These are phyloP conservation scores for Saccharomycopsis oosterbeekiorum DNA, from an alignment of 805 yeast genomes.

Conservation along the genomic window DNA sequence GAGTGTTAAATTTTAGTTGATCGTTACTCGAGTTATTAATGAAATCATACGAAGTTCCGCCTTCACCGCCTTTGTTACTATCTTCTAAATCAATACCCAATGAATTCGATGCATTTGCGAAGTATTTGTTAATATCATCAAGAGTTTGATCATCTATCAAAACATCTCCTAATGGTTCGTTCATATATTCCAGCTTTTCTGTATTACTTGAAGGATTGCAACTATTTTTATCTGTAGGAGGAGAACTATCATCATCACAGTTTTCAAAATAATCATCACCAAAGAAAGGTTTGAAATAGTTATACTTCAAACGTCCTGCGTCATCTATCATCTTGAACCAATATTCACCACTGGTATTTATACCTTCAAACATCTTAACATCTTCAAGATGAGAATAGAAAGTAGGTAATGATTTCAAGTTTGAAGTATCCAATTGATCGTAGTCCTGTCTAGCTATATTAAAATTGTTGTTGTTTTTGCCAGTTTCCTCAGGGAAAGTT, in stretches of 20 bases:
- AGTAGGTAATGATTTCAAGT: not conserved
- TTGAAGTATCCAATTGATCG: not conserved
- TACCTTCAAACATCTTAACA: not conserved
- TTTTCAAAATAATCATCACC: not conserved
- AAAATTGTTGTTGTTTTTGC: not conserved
- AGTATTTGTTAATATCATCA: not conserved
- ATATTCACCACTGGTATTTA: conserved; percentile 1
- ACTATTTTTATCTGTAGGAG: not conserved
- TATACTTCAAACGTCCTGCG: conserved; percentile 23
- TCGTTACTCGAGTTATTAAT: not conserved
- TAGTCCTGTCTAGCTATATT: not conserved
- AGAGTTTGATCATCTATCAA: not conserved
- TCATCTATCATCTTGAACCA: conserved; percentile 24
- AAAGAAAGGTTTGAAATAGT: conserved; percentile 24
- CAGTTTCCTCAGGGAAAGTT: not conserved
- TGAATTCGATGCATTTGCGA: not conserved
- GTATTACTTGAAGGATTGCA: not conserved
- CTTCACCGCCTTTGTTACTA: not conserved
- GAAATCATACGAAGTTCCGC: not conserved
- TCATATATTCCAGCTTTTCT: not conserved
- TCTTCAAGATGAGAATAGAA: not conserved
- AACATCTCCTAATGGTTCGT: not conserved
- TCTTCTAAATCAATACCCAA: not conserved
- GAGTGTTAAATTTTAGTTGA: not conserved
- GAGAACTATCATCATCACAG: not conserved